These are phyloP conservation scores for Debaryomyces subglobosus DNA, from an alignment of 1,139 yeast genomes.

Conservation along the genomic window DNA sequence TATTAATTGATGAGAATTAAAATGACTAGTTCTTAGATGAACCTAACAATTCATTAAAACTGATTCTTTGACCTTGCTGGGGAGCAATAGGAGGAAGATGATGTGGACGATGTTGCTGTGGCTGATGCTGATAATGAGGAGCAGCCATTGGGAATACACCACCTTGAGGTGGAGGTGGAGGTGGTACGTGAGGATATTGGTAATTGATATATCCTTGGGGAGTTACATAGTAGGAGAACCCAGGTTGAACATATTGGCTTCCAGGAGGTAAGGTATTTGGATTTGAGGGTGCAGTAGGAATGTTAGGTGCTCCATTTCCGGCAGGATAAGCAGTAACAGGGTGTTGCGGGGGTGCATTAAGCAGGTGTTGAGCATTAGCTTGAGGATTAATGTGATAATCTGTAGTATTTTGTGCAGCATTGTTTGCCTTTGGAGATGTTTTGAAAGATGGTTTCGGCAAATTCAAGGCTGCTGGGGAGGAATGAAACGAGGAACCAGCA, in stretches of 20 bases:
- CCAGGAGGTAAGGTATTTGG: slow-evolving; percentile 9
- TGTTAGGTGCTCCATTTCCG: background rate
- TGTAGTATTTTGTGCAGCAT: slow-evolving; percentile 11
- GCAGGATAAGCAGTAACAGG: slow-evolving; percentile 35
- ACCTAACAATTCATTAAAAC: slow-evolving; percentile 46
- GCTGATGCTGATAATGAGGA: slow-evolving; percentile 14
- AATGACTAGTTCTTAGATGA: slow-evolving; percentile 28
- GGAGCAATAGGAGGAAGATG: slow-evolving; percentile 4
- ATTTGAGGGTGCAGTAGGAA: slow-evolving; percentile 12
- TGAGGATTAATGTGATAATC: background rate
- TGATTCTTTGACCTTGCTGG: slow-evolving; percentile 40
- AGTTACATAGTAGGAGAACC: slow-evolving; percentile 34
- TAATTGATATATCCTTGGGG: slow-evolving; percentile 35
- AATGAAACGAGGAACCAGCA: slow-evolving; percentile 62
- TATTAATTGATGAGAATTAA: slow-evolving; percentile 5
- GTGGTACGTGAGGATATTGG: slow-evolving; percentile 13
- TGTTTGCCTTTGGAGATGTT: slow-evolving; percentile 27
- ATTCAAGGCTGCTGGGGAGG: slow-evolving; percentile 59
- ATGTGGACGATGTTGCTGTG: slow-evolving; percentile 9
- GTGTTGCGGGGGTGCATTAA: slow-evolving; percentile 20
- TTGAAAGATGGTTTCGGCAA: slow-evolving; percentile 60
- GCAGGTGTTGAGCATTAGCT: background rate
- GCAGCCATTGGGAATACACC: slow-evolving; percentile 7
- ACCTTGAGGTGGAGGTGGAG: slow-evolving; percentile 12
- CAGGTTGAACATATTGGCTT: slow-evolving; percentile 22